Base-by-base conservation (phyloP, 345 rosid genomes). In the Eucalyptus tenuipes region DNA sequence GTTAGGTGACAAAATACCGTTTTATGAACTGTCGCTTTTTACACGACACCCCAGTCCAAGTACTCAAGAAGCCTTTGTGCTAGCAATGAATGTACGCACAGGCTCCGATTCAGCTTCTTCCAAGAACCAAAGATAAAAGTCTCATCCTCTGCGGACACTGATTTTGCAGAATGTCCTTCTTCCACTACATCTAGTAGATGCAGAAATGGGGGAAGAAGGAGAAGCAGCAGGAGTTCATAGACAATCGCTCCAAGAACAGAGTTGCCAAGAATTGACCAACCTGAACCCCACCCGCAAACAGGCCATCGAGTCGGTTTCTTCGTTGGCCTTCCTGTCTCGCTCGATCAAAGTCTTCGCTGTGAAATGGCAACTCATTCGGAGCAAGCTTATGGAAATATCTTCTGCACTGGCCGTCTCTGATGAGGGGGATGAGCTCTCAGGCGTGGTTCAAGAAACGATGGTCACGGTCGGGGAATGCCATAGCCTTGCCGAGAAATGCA, bases 351-450 rank as follows among this genome's bases (percentile, higher is more conserved):
- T 94, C 64, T 97, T 97, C 91, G 79, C 92, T 4, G 95, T 94
- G 50, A 97, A 96, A 95, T 97, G 99, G 99, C 94, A 94, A 14
- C 90, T 95, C 66, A 95, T 96, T 86, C 88, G 99, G 86, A 90
- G 80, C 86, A 96, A 94, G 90, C 94, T 97, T 18, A 94, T 95
- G 85, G 99, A 96, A 90, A 93, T 97, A 9, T 93, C 93, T 90
- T 88, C 98, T 24, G 92, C 93, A 24, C 90, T 97, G 49, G 88
- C 92, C 47, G 90, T 92, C 88, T 94, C 95, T 5, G 90, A 88
- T 64, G 89, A 92, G 85, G 93, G 92, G 91, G 93, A 90, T 11
- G 88, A 90, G 59, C 91, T 94, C 79, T 90, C 95, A 1, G 91
- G 90, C 88, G 49, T 94, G 89, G 31, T 96, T 86, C 88, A 92